A percentile compares a stretch with the other conserved stretches of the same genome.
Conservation (phyloP, 2,329 filamentous ascomycete genomes). For the Beauveria caledonica region DNA sequence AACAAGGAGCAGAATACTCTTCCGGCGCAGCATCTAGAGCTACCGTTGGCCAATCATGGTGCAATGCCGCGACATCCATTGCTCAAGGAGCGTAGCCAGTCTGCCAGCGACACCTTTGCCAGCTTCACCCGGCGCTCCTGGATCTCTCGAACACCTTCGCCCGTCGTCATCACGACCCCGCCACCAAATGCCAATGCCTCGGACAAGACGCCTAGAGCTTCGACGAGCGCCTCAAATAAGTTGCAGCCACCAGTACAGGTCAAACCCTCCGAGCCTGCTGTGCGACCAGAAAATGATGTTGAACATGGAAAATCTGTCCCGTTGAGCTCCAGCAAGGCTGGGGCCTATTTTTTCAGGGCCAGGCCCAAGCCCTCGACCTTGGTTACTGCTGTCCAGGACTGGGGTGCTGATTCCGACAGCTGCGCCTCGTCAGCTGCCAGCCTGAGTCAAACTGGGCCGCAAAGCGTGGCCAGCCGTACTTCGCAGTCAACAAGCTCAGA, state of each 20-base stretch:
- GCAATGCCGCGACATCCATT: slow-evolving; percentile 17
- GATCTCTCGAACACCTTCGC: slow-evolving; percentile 44
- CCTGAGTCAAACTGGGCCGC: slow-evolving; percentile 33
- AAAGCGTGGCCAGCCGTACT: slow-evolving; percentile 27
- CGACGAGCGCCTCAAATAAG: slow-evolving; percentile 19
- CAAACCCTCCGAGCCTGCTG: not conserved
- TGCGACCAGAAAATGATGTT: slow-evolving; percentile 2
- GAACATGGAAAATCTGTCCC: slow-evolving; percentile 25
- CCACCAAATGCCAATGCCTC: slow-evolving; percentile 16
- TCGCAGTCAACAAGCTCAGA: slow-evolving; percentile 32
- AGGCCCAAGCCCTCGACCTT: slow-evolving; percentile 36
- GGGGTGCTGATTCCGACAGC: slow-evolving; percentile 30
- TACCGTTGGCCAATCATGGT: slow-evolving; percentile 18
- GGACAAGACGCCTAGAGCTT: slow-evolving; percentile 19
- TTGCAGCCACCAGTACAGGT: slow-evolving; percentile 14
- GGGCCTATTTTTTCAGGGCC: slow-evolving; percentile 43
- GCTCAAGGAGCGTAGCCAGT: slow-evolving; percentile 27
- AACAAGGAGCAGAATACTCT: slow-evolving; percentile 20
- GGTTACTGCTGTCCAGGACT: slow-evolving; percentile 31
- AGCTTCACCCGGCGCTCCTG: slow-evolving; percentile 44
- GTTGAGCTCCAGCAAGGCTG: slow-evolving; percentile 35
- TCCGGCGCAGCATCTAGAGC: slow-evolving; percentile 19
- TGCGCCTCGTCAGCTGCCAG: slow-evolving; percentile 40
- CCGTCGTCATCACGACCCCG: slow-evolving; percentile 27
- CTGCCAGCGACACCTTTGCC: slow-evolving; percentile 38